Evolutionary conservation across 73 alveolate species (phyloP).

Genomic region (Tetrahymena malaccensis): DNA sequence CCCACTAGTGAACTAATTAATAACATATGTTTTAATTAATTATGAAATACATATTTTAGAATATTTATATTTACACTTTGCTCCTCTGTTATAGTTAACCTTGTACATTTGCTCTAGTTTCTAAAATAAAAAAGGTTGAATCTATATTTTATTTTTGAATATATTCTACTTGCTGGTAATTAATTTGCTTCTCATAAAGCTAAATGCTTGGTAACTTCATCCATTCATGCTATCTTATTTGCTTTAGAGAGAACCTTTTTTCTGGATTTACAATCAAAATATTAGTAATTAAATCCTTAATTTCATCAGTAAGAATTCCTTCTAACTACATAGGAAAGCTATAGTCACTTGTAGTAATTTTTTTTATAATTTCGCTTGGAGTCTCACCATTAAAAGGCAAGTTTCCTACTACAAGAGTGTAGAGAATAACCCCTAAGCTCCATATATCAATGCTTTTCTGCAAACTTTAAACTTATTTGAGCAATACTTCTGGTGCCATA

Average conservation of each 20-base stretch:
- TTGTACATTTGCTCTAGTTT: not conserved
- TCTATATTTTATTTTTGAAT: not conserved
- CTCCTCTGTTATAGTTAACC: not conserved
- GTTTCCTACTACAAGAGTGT: conserved; percentile 10
- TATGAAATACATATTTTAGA: not conserved
- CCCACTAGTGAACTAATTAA: not conserved
- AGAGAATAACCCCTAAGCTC: conserved; percentile 33
- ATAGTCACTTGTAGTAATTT: conserved; percentile 6
- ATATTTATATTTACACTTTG: not conserved
- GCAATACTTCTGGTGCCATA: conserved; percentile 39
- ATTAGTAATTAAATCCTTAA: not conserved
- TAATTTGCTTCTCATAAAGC: not conserved
- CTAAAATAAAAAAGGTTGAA: not conserved
- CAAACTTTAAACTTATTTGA: not conserved
- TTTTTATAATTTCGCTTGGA: conserved; percentile 6
- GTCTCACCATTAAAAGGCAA: conserved; percentile 16
- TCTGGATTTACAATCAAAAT: conserved; percentile 9
- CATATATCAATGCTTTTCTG: conserved; percentile 27
- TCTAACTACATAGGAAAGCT: not conserved
- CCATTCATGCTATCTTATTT: conserved; percentile 31
- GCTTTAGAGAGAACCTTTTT: not conserved
- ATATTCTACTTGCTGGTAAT: not conserved
- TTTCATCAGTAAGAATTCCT: not conserved
- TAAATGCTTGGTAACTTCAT: not conserved
- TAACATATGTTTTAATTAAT: not conserved